A percentile compares a stretch with the other conserved stretches of the same genome.
Evolutionary conservation across 441 rosid genomes (phyloP).

Genomic region (Breynia disticha): DNA sequence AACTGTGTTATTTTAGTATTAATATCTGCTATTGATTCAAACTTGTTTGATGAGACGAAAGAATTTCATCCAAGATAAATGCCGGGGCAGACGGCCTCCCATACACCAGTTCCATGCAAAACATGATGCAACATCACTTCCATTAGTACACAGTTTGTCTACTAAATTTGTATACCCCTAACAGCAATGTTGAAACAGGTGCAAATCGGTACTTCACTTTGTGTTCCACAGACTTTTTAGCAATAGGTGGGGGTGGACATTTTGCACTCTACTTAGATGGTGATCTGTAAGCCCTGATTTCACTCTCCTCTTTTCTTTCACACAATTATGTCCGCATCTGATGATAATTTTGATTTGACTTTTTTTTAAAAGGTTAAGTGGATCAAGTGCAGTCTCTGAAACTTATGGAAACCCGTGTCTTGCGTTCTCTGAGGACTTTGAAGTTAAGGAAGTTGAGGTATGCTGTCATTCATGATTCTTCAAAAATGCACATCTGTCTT

Average conservation of each 20-base stretch:
- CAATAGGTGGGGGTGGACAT: conserved; percentile 90
- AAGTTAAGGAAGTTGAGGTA: conserved; percentile 90
- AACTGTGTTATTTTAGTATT: neutral
- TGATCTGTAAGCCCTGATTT: conserved; percentile 51
- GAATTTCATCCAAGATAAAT: neutral
- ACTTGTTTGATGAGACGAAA: neutral
- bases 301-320: neutral
- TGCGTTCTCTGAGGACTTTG: conserved; percentile 63
- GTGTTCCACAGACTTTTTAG: conserved; percentile 68
- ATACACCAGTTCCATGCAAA: neutral
- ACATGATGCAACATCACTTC: neutral
- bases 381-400: conserved; percentile 90
- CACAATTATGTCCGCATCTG: no score
- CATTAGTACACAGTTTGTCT: neutral
- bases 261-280: conserved; percentile 85
- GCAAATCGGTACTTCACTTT: conserved; percentile 82
- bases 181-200: conserved; percentile 43
- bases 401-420: conserved; percentile 92
- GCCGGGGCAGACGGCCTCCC: neutral
- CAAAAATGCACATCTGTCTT: neutral
- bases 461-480: neutral
- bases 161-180: conserved; percentile 8
- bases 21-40: neutral
- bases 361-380: conserved; percentile 43
- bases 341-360: neutral